Evolutionary conservation across 768 basidiomycete genomes (phyloP), one percentile per base, ranked within the genome.

Genomic region (Podaxis rugospora): DNA sequence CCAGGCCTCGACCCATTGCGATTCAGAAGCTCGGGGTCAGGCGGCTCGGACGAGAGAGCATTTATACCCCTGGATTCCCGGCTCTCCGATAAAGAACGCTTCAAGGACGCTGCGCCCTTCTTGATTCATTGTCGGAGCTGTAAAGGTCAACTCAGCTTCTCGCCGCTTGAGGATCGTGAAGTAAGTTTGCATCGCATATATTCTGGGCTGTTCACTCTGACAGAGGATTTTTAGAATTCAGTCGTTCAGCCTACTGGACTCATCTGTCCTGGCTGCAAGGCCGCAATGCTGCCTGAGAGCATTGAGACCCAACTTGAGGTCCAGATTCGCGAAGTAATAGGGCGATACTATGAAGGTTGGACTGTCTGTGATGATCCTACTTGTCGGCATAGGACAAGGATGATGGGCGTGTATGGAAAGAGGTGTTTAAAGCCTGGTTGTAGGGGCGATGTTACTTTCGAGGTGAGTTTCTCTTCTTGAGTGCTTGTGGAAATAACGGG

Each of bases 391-490:
- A 83, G 91, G 39, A 95, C 96, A n/a, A 80, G 97, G 18, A 91
- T 88, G 82, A 96, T 98, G 92, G 80, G 90, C 37, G 93, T 98
- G 0, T 95, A 94, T 71, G 95, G 93, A 5, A 82, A 87, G 35
- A 78, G 88, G 53, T 99, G 97, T 70, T 70, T 94, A 57, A 82
- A 83, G 50, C 74, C 71, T 5, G 85, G 81, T 9, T 96, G 94
- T 72, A 78, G 74, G 62, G 92, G 92, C 2, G 78, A 72, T 16
- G 89, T 95, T 59, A 65, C 82, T 14, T 88, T 91, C 62, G 91
- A 93, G 82, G 93, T 92, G 64, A 36, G 84, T 74, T 5, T 54
- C 37, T 5, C 28, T 21, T 18, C 16, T 21, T 32, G 32, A 32
- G 7, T 18, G 2, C 36, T 4, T 44, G 6, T 6, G 21, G 37